Base-by-base conservation (phyloP, 805 yeast species). In the Yarrowia keelungensis region DNA sequence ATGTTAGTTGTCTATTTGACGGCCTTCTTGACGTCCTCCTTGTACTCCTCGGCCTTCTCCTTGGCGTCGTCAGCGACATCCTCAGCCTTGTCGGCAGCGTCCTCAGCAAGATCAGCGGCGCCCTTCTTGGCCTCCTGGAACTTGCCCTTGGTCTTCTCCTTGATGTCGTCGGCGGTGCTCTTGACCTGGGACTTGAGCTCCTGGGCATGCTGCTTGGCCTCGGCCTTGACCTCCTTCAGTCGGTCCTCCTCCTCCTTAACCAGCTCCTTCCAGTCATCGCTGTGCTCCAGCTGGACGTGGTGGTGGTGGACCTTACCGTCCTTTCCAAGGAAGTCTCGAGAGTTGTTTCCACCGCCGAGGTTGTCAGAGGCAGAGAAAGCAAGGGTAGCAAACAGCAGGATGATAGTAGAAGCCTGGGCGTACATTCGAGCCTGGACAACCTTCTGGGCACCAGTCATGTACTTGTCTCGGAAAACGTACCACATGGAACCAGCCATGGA, bases 361-460 rank as follows among this genome's bases (percentile, higher is more conserved):
- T 14, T 62, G 14, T 62, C 67, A 10, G 39, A 26, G 39, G 56
- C 56, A 26, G 54, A 47, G 45, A 62, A 47, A 36, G 67, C 67
- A 22, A 62, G 54, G 8, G 67, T 49, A 8, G 56, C 67, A 47
- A 62, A 62, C 56, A 62, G 67, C 11, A 91, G 80, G 12, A 84
- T 84, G 62, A 92, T 93, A 0, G 97, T 90, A 68, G 89, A 79
- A 72, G 89, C 91, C 79, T 92, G 97, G 9, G 97, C 97, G 76
- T 91, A 91, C 87, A 91, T 91, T 86, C 97, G 89, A 41, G 96
- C 97, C 78, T 89, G 93, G 38, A 90, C 95, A 62, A 90, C 86
- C 78, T 91, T 91, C 81, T 91, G 97, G 3, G 94, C 79, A 71
- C 83, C 83, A 64, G 91, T 85, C 89, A 91, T 84, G 77, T 87